A percentile compares a stretch with the other conserved stretches of the same genome.
Conservation (phyloP, 2,329 filamentous ascomycete genomes). For the Paraconiothyrium sp. region DNA sequence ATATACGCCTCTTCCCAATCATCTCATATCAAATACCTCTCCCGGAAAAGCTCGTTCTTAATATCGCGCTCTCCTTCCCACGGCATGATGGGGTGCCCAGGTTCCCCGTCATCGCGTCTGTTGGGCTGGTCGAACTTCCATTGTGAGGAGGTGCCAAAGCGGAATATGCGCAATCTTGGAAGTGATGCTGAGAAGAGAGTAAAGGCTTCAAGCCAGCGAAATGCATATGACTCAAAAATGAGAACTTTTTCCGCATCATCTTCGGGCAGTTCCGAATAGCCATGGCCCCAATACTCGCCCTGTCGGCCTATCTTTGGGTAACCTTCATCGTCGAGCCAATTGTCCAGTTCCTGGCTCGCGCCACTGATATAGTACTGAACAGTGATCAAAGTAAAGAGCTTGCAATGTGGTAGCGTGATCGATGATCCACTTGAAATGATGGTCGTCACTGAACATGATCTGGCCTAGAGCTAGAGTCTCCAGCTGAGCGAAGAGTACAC, state of each 20-base stretch:
- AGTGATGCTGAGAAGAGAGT: conserved; percentile 6
- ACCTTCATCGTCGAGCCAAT: conserved; percentile 20
- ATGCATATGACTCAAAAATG: background rate
- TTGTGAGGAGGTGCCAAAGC: conserved; percentile 18
- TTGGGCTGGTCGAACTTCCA: conserved; percentile 14
- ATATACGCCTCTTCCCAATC: background rate
- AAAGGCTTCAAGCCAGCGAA: conserved; percentile 22
- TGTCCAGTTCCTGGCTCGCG: background rate
- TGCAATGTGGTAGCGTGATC: conserved; percentile 16
- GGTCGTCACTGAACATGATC: conserved; percentile 15
- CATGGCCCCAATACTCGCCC: background rate
- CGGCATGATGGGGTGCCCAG: conserved; percentile 18
- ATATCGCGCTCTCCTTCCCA: conserved; percentile 20
- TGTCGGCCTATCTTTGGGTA: background rate
- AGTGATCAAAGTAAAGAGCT: conserved; percentile 21
- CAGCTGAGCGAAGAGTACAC: conserved; percentile 17
- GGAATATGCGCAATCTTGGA: conserved; percentile 9
- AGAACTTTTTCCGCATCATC: background rate
- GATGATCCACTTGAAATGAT: conserved; percentile 22
- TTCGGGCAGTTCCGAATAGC: background rate
- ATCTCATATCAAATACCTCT: conserved; percentile 15
- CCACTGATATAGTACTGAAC: conserved; percentile 19
- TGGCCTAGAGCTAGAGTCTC: conserved; percentile 16
- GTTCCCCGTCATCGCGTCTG: background rate
- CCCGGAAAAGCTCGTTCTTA: conserved; percentile 10